A percentile compares a stretch with the other conserved stretches of the same genome.
Evolutionary conservation across 768 basidiomycete genomes (phyloP).

Genomic region (Boletus subparvulus): DNA sequence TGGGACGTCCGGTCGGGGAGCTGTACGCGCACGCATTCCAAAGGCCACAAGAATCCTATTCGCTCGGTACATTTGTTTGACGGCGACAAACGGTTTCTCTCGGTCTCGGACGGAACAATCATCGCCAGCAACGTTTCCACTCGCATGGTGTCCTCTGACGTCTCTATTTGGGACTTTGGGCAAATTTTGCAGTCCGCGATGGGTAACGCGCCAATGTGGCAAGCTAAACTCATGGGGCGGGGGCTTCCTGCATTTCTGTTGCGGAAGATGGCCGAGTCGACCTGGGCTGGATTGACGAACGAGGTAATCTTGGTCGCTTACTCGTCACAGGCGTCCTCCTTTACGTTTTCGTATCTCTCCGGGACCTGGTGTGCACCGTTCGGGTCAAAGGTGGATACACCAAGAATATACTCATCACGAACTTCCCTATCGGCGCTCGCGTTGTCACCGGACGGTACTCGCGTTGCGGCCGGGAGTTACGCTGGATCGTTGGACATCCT

Average conservation of each 20-base stretch:
- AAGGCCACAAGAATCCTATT: conserved; percentile 1
- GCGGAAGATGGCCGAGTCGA: background rate
- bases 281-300: background rate
- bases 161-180: conserved; percentile 4
- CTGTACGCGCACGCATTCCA: conserved; percentile 5
- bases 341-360: conserved; percentile 2
- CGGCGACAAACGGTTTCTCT: conserved; percentile 7
- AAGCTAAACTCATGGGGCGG: background rate
- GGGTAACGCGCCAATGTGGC: conserved; percentile 3
- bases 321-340: background rate
- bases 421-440: conserved; percentile 10
- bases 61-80: conserved; percentile 10
- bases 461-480: conserved; percentile 11
- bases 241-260: conserved; percentile 1
- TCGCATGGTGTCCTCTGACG: conserved; percentile 2
- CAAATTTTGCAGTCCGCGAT: background rate
- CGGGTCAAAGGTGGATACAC: background rate
- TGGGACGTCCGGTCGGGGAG: conserved; percentile 15
- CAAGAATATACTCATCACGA: background rate
- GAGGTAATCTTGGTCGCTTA: conserved; percentile 3
- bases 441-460: conserved; percentile 17
- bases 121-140: background rate
- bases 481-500: conserved; percentile 7
- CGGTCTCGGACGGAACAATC: conserved; percentile 1
- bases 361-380: conserved; percentile 1